Conservation (phyloP, 1,139 yeast species). For the Candida frijolesensis region DNA sequence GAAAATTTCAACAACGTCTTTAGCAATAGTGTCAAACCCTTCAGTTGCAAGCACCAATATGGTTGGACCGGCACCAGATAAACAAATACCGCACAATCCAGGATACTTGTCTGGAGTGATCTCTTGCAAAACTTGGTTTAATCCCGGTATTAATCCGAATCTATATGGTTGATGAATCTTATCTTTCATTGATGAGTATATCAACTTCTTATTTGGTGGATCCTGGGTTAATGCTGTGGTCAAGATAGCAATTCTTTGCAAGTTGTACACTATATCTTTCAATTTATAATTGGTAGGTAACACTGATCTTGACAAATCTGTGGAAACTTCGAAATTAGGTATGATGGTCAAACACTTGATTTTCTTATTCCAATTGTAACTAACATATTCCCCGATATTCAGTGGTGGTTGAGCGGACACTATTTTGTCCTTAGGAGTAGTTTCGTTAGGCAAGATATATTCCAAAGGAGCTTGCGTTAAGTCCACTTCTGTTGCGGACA, state of each 20-base stretch:
- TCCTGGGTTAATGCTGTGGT: conserved; percentile 79
- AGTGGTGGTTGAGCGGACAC: conserved; percentile 61
- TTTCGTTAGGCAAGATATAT: conserved; percentile 79
- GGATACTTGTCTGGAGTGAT: conserved; percentile 82
- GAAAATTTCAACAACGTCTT: conserved; percentile 70
- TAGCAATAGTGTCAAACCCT: conserved; percentile 82
- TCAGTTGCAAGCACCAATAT: conserved; percentile 90
- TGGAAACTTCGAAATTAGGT: conserved; percentile 91
- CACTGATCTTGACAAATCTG: conserved; percentile 88
- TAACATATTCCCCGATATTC: conserved; percentile 85
- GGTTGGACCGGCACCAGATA: conserved; percentile 98
- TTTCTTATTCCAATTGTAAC: conserved; percentile 78
- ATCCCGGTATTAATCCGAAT: conserved; percentile 86
- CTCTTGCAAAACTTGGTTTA: conserved; percentile 74
- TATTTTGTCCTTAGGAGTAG: conserved; percentile 58
- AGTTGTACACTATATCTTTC: conserved; percentile 83
- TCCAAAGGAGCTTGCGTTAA: conserved; percentile 82
- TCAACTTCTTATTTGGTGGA: conserved; percentile 79
- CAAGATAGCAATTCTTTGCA: conserved; percentile 52
- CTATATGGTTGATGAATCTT: conserved; percentile 95
- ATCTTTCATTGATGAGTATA: conserved; percentile 96
- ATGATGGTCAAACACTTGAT: conserved; percentile 88
- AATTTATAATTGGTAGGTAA: conserved; percentile 81
- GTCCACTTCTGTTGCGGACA: conserved; percentile 67
- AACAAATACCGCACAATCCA: conserved; percentile 89